phyloP scores from a whole-genome alignment of 352 stramenopile genomes.

The Phytophthora sojae region DNA sequence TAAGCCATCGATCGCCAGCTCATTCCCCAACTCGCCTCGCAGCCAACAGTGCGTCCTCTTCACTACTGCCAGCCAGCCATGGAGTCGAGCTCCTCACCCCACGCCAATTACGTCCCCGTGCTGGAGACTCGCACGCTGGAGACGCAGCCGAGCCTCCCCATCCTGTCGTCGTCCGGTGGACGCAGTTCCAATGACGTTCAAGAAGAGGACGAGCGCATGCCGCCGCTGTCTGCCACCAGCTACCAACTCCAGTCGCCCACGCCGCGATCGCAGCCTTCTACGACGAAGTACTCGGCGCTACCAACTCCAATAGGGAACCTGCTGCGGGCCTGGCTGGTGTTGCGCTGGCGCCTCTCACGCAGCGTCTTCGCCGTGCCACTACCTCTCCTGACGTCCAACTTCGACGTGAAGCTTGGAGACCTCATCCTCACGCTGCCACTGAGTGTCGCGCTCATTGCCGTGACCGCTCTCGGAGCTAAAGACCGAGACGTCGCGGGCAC shows the following conservation, averaged over 20 bases:
- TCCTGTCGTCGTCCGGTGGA: slow-evolving; percentile 3
- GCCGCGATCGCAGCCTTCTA: neutral
- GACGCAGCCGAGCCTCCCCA: slow-evolving; percentile 2
- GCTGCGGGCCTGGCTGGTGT: slow-evolving; percentile 17
- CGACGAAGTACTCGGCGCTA: neutral
- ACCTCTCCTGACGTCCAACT: slow-evolving; percentile 21
- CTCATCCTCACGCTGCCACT: slow-evolving; percentile 34
- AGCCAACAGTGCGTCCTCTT: neutral
- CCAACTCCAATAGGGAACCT: slow-evolving; percentile 2
- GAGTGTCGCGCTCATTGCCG: slow-evolving; percentile 12
- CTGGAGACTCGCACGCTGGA: neutral
- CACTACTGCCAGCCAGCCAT: neutral
- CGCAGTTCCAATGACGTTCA: slow-evolving; percentile 7
- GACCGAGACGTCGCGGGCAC: slow-evolving; percentile 14
- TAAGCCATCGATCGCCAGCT: neutral
- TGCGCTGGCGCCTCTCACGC: slow-evolving; percentile 26
- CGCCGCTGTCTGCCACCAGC: neutral
- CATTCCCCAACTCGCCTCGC: slow-evolving; percentile 1
- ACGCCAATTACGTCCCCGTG: slow-evolving; percentile 13
- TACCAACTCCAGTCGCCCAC: slow-evolving; percentile 1
- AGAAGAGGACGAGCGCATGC: neutral
- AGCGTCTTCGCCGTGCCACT: slow-evolving; percentile 29
- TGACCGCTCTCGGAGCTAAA: slow-evolving; percentile 7
- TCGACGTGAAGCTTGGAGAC: slow-evolving; percentile 50
- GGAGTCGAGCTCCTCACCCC: slow-evolving; percentile 1